These are phyloP conservation scores for Lentinus tigrinus DNA, from an alignment of 768 basidiomycete genomes.

Conservation along the genomic window DNA sequence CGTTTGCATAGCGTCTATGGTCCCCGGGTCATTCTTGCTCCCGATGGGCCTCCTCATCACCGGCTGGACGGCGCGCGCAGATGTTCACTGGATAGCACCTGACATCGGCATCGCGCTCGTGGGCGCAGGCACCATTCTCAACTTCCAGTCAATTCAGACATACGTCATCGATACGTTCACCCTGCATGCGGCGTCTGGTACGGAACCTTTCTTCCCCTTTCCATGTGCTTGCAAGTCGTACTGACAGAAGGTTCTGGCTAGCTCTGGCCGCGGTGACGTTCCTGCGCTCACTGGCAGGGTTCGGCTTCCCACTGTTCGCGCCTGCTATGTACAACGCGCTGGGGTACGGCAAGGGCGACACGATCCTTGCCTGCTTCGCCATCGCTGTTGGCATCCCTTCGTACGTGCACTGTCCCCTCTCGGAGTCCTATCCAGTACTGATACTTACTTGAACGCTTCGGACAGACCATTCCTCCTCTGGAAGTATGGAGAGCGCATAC, in stretches of 20 bases:
- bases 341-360: slow-evolving; percentile 70
- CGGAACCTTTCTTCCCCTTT: slow-evolving; percentile 16
- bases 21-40: slow-evolving; percentile 56
- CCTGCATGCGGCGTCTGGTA: slow-evolving; percentile 64
- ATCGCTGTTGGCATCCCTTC: slow-evolving; percentile 63
- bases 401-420: background rate
- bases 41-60: slow-evolving; percentile 67
- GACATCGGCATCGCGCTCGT: slow-evolving; percentile 62
- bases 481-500: slow-evolving; percentile 47
- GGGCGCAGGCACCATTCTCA: slow-evolving; percentile 56
- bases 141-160: slow-evolving; percentile 61
- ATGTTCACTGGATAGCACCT: slow-evolving; percentile 67
- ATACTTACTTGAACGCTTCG: background rate
- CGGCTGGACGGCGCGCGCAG: slow-evolving; percentile 65
- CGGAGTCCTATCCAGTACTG: background rate
- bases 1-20: slow-evolving; percentile 46
- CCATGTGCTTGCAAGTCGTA: background rate
- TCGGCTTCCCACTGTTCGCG: slow-evolving; percentile 78
- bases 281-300: slow-evolving; percentile 66
- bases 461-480: slow-evolving; percentile 43
- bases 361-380: slow-evolving; percentile 57
- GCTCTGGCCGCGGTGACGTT: slow-evolving; percentile 65
- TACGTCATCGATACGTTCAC: slow-evolving; percentile 70
- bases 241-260: slow-evolving; percentile 21
- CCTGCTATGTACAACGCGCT: slow-evolving; percentile 63